phyloP scores from a whole-genome alignment of 768 basidiomycete species.

The Boletus rufocinnamomeus region DNA sequence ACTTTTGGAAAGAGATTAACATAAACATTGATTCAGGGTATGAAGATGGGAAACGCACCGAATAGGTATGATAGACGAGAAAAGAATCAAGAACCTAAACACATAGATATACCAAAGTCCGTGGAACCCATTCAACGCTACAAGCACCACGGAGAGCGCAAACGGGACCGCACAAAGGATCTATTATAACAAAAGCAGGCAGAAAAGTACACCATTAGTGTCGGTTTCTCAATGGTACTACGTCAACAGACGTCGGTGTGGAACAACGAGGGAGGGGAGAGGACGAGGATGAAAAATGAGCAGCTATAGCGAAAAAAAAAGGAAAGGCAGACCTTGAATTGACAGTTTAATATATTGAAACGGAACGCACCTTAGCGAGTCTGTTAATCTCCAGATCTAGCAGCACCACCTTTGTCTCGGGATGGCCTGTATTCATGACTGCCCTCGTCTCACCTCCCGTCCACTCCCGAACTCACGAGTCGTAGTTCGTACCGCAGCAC shows the following conservation, averaged over 20 bases:
- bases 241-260: too few relatives aligned
- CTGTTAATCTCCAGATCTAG: slow-evolving; percentile 94
- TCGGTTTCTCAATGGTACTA: neutral
- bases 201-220: neutral
- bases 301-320: too few relatives aligned
- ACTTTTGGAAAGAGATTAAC: slow-evolving; percentile 42
- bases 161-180: slow-evolving; percentile 96
- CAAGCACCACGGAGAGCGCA: slow-evolving; percentile 84
- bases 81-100: slow-evolving; percentile 94
- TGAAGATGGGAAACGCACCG: slow-evolving; percentile 56
- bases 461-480: slow-evolving; percentile 17
- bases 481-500: slow-evolving; percentile 33
- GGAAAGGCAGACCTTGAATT: neutral
- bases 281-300: too few relatives aligned
- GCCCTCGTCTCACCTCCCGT: slow-evolving; percentile 95
- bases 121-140: slow-evolving; percentile 94
- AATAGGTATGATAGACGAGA: slow-evolving; percentile 99
- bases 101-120: slow-evolving; percentile 97
- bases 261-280: too few relatives aligned
- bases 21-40: neutral
- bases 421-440: slow-evolving; percentile 98
- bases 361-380: slow-evolving; percentile 77
- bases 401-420: slow-evolving; percentile 90
- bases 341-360: neutral
- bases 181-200: slow-evolving; percentile 43